Base-by-base conservation (phyloP, 1,139 yeast species). In the Fermentozyma sake region DNA sequence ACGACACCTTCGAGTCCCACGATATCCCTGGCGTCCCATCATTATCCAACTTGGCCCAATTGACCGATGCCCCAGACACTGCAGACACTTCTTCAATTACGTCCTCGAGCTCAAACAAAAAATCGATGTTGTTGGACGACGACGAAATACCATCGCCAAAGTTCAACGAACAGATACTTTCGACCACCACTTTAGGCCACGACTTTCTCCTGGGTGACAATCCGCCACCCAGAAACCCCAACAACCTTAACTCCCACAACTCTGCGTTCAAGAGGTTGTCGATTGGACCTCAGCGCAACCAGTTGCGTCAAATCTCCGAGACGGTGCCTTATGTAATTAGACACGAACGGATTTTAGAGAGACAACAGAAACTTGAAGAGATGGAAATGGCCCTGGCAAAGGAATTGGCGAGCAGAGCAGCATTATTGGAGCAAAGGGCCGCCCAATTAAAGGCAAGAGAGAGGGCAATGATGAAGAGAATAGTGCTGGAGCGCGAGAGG, bases 321-420 rank as follows among this genome's bases (percentile, higher is more conserved):
- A 82, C 91, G 2, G 85, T 82, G 16, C 93, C 93, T 18, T 82
- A 82, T 42, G 82, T 81, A 19, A 61, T 82, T 38, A 72, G 84
- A 49, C 91, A 82, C 50, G 91, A 82, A 51, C 69, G 83, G 36
- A 70, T 81, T 31, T 59, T 78, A 41, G 81, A 81, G 33, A 78
- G 84, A 52, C 89, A 82, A 48, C 84, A 78, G 34, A 81, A 79
- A 55, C 60, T 82, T 35, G 89, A 82, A 48, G 86, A 82, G 45
- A 59, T 82, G 59, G 93, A 82, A 50, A 78, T 79, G 52, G 80
- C 79, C 35, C 75, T 84, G 37, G 91, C 91, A 1, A 70, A 71
- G 48, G 89, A 81, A 46, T 60, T 82, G 44, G 78, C 85, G 14
- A 63, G 62, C 35, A 65, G 89, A 42, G 89, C 87, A 6, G 81